Evolutionary conservation across 768 basidiomycete species (phyloP).

Genomic region (Auricularia auricula-judae): DNA sequence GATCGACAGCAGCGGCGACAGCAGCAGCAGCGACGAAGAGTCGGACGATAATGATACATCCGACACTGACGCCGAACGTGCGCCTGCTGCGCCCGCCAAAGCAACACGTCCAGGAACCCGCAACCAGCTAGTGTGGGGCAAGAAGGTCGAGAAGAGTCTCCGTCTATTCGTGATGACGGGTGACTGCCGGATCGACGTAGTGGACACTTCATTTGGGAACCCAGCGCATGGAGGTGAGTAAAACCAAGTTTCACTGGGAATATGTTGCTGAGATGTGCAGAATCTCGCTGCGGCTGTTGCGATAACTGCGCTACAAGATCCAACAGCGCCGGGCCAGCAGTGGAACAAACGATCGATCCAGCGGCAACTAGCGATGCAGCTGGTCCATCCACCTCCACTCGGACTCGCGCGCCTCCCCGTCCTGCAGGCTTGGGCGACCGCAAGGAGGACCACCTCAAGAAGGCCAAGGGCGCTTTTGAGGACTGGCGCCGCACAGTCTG

Average conservation of each 20-base stretch:
- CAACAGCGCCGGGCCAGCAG: not conserved
- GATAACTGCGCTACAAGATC: not conserved
- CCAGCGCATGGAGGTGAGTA: not conserved
- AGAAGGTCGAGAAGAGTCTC: not conserved
- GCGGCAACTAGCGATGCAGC: too few relatives aligned
- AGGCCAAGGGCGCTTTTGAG: not conserved
- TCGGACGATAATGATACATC: not conserved
- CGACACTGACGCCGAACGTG: not conserved
- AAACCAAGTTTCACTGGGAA: not conserved
- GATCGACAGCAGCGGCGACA: too few relatives aligned
- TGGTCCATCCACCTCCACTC: too few relatives aligned
- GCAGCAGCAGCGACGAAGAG: too few relatives aligned
- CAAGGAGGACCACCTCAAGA: not conserved
- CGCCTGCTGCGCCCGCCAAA: not conserved
- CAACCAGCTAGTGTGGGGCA: not conserved
- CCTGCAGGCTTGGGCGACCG: not conserved
- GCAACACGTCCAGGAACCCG: not conserved
- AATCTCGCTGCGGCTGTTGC: not conserved
- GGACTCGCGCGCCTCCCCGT: too few relatives aligned
- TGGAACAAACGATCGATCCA: too few relatives aligned
- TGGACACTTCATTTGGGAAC: not conserved
- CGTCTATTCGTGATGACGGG: not conserved
- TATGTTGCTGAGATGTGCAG: not conserved
- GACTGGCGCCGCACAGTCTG: not conserved
- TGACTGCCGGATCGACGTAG: not conserved